These are phyloP conservation scores for Ceratocystis alfenasii DNA, from an alignment of 2,329 filamentous ascomycete species.

Conservation along the genomic window DNA sequence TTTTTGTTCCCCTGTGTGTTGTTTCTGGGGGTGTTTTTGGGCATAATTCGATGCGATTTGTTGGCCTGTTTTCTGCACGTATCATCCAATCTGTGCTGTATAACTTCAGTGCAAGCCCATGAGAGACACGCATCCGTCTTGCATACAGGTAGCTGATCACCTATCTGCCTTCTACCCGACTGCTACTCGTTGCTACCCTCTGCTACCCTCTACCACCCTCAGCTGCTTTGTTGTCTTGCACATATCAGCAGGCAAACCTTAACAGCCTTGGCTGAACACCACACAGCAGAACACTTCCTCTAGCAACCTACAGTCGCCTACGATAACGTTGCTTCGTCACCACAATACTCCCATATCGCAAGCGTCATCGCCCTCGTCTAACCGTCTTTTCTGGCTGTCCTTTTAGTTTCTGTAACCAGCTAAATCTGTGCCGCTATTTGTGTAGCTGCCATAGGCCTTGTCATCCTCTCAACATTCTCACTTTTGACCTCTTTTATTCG, in stretches of 20 bases:
- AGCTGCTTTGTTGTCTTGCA: background rate
- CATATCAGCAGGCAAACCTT: background rate
- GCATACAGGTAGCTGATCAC: constrained; percentile 1
- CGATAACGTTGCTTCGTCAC: background rate
- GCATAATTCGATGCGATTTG: background rate
- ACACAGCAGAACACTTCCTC: background rate
- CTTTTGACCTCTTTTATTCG: background rate
- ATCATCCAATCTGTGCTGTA: background rate
- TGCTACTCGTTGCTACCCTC: too few relatives aligned
- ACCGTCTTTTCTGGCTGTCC: background rate
- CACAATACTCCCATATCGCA: background rate
- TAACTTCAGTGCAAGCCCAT: background rate
- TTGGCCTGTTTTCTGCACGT: background rate
- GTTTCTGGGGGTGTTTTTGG: background rate
- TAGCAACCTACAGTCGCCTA: too few relatives aligned
- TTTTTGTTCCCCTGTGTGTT: background rate
- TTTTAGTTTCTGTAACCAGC: background rate
- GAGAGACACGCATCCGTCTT: constrained; percentile 6
- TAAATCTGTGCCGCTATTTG: background rate
- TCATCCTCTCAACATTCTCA: background rate
- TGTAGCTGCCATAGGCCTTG: background rate
- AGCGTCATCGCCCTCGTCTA: background rate
- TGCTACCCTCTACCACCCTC: background rate
- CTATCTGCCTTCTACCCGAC: background rate
- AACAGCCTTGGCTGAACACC: background rate